Conservation (phyloP, 805 yeast species). For the Saccharomycopsis amapae region DNA sequence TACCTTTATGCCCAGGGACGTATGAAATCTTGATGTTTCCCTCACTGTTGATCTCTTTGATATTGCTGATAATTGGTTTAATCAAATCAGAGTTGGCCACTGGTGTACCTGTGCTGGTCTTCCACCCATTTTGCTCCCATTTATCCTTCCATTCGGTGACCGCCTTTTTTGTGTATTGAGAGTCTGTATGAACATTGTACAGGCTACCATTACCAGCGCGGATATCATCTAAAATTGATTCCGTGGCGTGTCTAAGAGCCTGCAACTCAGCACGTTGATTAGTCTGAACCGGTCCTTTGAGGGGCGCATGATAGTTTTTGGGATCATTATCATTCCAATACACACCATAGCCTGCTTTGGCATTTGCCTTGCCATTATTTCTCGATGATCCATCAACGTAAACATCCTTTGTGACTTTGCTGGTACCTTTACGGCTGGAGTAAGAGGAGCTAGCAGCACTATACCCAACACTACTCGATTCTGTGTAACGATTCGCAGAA, state of each 20-base stretch:
- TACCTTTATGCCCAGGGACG: conserved; percentile 69
- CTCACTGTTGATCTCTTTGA: conserved; percentile 34
- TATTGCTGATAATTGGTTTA: conserved; percentile 28
- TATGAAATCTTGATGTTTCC: conserved; percentile 41
- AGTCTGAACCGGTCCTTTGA: conserved; percentile 47
- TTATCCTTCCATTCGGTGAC: conserved; percentile 48
- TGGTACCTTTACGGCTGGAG: background rate
- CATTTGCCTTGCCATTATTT: conserved; percentile 43
- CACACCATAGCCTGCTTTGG: conserved; percentile 67
- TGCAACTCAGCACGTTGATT: conserved; percentile 76
- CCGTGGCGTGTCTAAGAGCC: conserved; percentile 57
- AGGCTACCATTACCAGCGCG: conserved; percentile 24
- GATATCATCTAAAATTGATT: conserved; percentile 32
- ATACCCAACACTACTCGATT: background rate
- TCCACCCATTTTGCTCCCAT: conserved; percentile 57
- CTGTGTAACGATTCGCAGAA: background rate
- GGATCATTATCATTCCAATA: conserved; percentile 52
- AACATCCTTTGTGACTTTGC: conserved; percentile 26
- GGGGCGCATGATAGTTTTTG: conserved; percentile 48
- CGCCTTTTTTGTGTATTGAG: conserved; percentile 54
- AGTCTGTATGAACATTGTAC: conserved; percentile 51
- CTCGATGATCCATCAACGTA: conserved; percentile 78
- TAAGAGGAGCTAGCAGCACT: background rate
- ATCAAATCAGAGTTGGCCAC: conserved; percentile 52
- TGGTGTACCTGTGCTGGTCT: conserved; percentile 33